A percentile compares a stretch with the other conserved stretches of the same genome.
phyloP scores from a whole-genome alignment of 331 rosid species.

The Acacia concinna region DNA sequence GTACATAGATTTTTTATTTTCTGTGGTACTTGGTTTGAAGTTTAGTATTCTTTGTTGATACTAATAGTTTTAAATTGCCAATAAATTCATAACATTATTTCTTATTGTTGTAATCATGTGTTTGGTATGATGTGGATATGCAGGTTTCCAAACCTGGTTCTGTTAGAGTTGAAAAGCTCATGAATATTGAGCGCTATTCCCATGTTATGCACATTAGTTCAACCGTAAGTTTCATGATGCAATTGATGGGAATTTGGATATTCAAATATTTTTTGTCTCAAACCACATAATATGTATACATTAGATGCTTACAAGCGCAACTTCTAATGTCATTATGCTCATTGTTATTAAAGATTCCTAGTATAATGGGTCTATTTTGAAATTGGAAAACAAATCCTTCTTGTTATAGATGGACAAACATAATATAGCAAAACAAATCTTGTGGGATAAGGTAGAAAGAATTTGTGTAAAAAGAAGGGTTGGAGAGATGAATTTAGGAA shows the following conservation, averaged over 20 bases:
- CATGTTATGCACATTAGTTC: conserved; percentile 97
- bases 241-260: neutral
- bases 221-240: conserved; percentile 52
- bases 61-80: conserved; percentile 1
- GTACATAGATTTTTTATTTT: neutral
- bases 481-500: neutral
- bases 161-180: conserved; percentile 74
- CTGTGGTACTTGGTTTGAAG: conserved; percentile 6
- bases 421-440: neutral
- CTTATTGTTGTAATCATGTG: conserved; percentile 11
- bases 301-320: neutral
- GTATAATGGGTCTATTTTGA: neutral
- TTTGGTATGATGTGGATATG: conserved; percentile 26
- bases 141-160: conserved; percentile 80
- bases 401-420: neutral
- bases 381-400: neutral
- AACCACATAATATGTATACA: neutral
- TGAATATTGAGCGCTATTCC: conserved; percentile 79
- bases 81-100: neutral
- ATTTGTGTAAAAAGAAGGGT: neutral
- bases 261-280: neutral
- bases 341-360: neutral
- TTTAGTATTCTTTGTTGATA: conserved; percentile 14
- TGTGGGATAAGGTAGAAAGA: neutral
- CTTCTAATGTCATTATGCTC: neutral